Percentiles rank a stretch among this genome's conserved stretches.
phyloP scores from a whole-genome alignment of 2,329 filamentous ascomycete genomes.

The Neopestalotiopsis sp. region DNA sequence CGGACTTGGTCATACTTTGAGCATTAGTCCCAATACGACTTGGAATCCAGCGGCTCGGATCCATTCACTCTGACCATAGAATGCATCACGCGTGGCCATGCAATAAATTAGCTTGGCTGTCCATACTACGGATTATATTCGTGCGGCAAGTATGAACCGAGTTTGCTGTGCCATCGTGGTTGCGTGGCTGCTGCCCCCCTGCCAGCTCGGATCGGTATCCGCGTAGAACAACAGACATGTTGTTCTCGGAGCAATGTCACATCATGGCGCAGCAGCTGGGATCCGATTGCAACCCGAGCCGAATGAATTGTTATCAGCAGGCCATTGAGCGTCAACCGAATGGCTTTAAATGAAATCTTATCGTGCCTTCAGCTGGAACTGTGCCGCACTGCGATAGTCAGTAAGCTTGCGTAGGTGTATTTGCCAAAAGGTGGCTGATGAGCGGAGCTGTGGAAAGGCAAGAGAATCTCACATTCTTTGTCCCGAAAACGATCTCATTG shows the following conservation, averaged over 20 bases:
- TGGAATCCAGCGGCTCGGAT: background rate
- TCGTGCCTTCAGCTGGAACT: background rate
- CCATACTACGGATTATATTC: background rate
- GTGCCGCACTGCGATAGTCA: background rate
- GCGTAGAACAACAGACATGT: background rate
- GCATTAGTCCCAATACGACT: background rate
- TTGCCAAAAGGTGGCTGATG: too few species aligned
- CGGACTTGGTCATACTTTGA: background rate
- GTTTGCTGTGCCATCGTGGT: background rate
- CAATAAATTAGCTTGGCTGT: background rate
- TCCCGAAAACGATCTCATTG: too few species aligned
- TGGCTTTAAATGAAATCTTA: background rate
- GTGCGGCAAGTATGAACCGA: background rate
- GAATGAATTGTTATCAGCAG: background rate
- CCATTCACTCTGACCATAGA: background rate
- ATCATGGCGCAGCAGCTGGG: background rate
- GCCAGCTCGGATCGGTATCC: background rate
- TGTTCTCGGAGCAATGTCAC: background rate
- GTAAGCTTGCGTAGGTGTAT: too few species aligned
- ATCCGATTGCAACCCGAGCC: background rate
- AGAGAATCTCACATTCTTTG: too few species aligned
- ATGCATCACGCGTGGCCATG: background rate
- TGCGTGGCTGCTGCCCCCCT: background rate
- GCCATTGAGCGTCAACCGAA: background rate
- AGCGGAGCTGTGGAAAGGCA: background rate